A percentile compares a stretch with the other conserved stretches of the same genome.
These are phyloP conservation scores for Naganishia vaughanmartiniae DNA, from an alignment of 768 basidiomycete genomes.

Conservation along the genomic window DNA sequence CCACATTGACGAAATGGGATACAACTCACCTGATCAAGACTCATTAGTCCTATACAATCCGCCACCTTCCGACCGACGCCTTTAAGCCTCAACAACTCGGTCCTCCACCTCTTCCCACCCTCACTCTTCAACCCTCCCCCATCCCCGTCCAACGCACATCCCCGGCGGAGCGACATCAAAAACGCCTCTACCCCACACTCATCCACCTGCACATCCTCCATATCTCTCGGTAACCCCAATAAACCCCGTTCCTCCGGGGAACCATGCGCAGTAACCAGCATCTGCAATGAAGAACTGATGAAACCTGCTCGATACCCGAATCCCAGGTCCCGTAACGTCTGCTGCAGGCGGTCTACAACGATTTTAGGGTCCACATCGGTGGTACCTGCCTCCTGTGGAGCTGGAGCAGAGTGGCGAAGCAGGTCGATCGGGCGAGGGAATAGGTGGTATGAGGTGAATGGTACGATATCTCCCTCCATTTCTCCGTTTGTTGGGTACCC, in stretches of 20 bases:
- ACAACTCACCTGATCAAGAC: constrained; percentile 71
- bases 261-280: constrained; percentile 31
- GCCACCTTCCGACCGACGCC: constrained; percentile 97
- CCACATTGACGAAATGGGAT: constrained; percentile 27
- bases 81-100: constrained; percentile 72
- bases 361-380: constrained; percentile 35
- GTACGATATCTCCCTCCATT: constrained; percentile 10
- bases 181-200: constrained; percentile 18
- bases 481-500: not conserved
- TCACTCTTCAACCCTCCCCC: not conserved
- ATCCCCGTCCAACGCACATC: not conserved
- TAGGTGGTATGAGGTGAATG: constrained; percentile 62
- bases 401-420: constrained; percentile 35
- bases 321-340: constrained; percentile 72
- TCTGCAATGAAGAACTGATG: constrained; percentile 57
- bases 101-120: constrained; percentile 51
- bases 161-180: not conserved
- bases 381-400: not conserved
- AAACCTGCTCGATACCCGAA: constrained; percentile 95
- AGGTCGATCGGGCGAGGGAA: constrained; percentile 78
- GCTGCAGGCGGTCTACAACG: constrained; percentile 54
- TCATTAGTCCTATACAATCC: constrained; percentile 90
- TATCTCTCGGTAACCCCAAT: not conserved
- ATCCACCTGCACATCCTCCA: not conserved
- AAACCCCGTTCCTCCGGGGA: not conserved